Evolutionary conservation across 768 basidiomycete genomes (phyloP), one percentile per base, ranked within the genome.

Genomic region (Termitomyces sp.): DNA sequence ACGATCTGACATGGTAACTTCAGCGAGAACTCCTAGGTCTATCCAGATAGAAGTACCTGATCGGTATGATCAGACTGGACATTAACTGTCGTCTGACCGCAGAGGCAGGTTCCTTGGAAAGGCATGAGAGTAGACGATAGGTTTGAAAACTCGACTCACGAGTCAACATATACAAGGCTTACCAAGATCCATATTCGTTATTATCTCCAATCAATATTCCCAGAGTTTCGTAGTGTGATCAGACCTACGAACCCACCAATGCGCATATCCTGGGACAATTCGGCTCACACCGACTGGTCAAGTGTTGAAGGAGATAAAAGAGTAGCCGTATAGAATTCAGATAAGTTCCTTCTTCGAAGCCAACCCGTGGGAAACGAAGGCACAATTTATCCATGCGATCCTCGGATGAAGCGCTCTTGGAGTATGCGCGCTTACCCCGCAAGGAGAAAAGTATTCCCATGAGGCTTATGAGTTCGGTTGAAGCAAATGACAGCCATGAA

Each of bases 41-140:
- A 30, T 5, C 21, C 7, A 6, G 33, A 23, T 30, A 4, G 14
- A 15, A 58, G 30, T 53, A 70, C 70, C 66, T 73, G 72, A 35
- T 65, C 63, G 3, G 54, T 50, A 45, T 66, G 66, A n/a, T 57
- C 59, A n/a, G 67, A 67, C 11, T 60, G 55, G 49, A 71, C 58
- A 15, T 59, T 54, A 42, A 73, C 58, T 33, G 64, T 72, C 28
- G 67, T 66, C 60, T 71, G 60, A 17, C 71, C 72, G 53, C 71
- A 73, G 50, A 72, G 69, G 55, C 70, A 71, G 5, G 63, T 47
- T 62, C 70, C 70, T 54, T 66, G 57, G 65, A 63, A 60, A 51
- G 66, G 61, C 66, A 68, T 69, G 28, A 12, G 52, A 38, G 50
- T n/a, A 12, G 7, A 6, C 8, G 21, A 26, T 51, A n/a, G 15